Percentiles rank a stretch among this genome's conserved stretches.
phyloP scores from a whole-genome alignment of 2,329 filamentous ascomycete species.

The Didymella lethalis region DNA sequence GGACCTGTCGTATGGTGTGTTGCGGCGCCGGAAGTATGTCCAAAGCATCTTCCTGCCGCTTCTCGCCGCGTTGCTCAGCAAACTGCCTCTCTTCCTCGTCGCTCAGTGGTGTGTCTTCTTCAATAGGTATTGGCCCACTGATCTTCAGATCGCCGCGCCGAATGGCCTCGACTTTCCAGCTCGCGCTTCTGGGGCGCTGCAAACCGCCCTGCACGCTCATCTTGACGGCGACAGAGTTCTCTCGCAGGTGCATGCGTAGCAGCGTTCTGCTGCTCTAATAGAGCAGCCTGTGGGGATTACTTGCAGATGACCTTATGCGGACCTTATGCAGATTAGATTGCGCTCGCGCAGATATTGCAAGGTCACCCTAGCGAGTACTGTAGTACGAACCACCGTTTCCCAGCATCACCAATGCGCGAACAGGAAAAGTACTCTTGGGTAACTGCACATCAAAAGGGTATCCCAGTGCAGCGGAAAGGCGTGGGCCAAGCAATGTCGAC shows the following conservation, averaged over 20 bases:
- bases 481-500: slow-evolving; percentile 5
- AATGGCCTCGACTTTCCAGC: slow-evolving; percentile 52
- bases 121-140: slow-evolving; percentile 50
- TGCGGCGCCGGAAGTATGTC: slow-evolving; percentile 29
- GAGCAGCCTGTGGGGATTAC: slow-evolving; percentile 18
- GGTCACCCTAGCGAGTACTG: slow-evolving; percentile 30
- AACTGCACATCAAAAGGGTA: slow-evolving; percentile 32
- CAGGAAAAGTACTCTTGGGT: slow-evolving; percentile 11
- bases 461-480: slow-evolving; percentile 6
- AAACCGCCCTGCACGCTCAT: slow-evolving; percentile 41
- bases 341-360: slow-evolving; percentile 35
- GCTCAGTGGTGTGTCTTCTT: slow-evolving; percentile 45
- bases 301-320: slow-evolving; percentile 29
- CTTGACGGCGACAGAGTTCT: slow-evolving; percentile 41
- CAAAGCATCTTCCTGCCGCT: slow-evolving; percentile 23
- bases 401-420: slow-evolving; percentile 27
- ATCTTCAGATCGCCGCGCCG: slow-evolving; percentile 50
- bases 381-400: slow-evolving; percentile 23
- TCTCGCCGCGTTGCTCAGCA: slow-evolving; percentile 35
- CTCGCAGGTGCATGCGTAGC: slow-evolving; percentile 46
- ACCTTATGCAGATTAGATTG: slow-evolving; percentile 35
- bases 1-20: slow-evolving; percentile 20
- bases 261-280: slow-evolving; percentile 24
- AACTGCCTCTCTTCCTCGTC: slow-evolving; percentile 47
- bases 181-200: slow-evolving; percentile 39